Percentiles rank a stretch among this genome's conserved stretches.
phyloP scores from a whole-genome alignment of 2,329 filamentous ascomycete genomes.

The Penicillium hordei region DNA sequence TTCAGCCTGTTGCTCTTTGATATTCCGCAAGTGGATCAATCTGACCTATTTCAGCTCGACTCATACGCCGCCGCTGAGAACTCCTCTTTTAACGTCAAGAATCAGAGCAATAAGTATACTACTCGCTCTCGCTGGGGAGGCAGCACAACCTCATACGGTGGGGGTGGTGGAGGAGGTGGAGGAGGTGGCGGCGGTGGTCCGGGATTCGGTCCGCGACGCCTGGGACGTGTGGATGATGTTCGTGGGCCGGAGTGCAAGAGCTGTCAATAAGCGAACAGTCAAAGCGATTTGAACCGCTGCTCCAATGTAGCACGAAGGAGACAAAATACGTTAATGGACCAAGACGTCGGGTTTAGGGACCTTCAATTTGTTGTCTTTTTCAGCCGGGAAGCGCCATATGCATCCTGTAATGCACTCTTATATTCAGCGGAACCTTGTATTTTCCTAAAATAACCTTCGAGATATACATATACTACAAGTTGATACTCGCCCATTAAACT shows the following conservation, averaged over 20 bases:
- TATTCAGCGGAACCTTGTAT: not conserved
- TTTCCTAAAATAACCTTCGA: not conserved
- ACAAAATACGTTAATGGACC: not conserved
- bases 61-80: slow-evolving; percentile 47
- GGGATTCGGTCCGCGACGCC: slow-evolving; percentile 36
- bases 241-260: slow-evolving; percentile 50
- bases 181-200: slow-evolving; percentile 32
- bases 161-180: slow-evolving; percentile 25
- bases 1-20: not conserved
- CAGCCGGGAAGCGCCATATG: not conserved
- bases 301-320: not conserved
- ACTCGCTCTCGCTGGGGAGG: slow-evolving; percentile 29
- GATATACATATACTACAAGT: not conserved
- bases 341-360: too few species aligned
- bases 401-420: slow-evolving; percentile 1
- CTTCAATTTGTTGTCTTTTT: not conserved
- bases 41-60: slow-evolving; percentile 41
- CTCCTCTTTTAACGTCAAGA: slow-evolving; percentile 47
- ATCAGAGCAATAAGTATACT: slow-evolving; percentile 26
- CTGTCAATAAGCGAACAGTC: slow-evolving; percentile 32
- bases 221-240: slow-evolving; percentile 51
- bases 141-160: slow-evolving; percentile 19
- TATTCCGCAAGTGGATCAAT: not conserved
- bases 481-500: not conserved
- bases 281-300: too few species aligned